Evolutionary conservation across 768 basidiomycete species (phyloP).

Genomic region (Suillus subaureus): DNA sequence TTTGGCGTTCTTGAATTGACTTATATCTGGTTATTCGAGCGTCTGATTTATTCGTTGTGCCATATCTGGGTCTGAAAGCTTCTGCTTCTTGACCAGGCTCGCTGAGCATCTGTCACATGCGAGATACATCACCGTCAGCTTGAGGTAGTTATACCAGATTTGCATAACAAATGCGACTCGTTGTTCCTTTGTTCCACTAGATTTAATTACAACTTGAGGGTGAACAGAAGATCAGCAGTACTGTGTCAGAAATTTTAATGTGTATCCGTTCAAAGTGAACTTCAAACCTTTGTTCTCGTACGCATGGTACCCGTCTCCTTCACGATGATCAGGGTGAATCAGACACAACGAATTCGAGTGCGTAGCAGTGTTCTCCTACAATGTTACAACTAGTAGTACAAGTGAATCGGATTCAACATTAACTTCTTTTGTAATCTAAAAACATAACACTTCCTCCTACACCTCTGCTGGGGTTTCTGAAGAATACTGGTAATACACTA

Average conservation of each 20-base stretch:
- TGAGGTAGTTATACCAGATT: not conserved
- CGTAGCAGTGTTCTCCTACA: not conserved
- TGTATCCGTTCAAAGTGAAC: not conserved
- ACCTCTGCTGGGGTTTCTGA: conserved; percentile 1
- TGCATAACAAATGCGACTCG: not conserved
- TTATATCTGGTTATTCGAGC: too few relatives aligned
- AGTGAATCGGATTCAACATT: not conserved
- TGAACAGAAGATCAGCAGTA: not conserved
- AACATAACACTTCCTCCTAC: conserved; percentile 3
- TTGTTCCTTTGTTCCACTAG: not conserved
- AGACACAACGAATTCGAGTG: not conserved
- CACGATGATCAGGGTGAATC: conserved; percentile 3
- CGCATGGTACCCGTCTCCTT: conserved; percentile 1
- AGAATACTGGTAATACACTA: conserved; percentile 17
- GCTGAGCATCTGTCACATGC: too few relatives aligned
- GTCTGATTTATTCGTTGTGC: too few relatives aligned
- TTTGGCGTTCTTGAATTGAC: too few relatives aligned
- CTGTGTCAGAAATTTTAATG: not conserved
- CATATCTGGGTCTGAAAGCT: too few relatives aligned
- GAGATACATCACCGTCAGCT: too few relatives aligned
- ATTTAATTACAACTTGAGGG: not conserved
- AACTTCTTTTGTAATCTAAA: not conserved
- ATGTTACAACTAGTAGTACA: not conserved
- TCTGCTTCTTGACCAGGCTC: too few relatives aligned
- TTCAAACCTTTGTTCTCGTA: not conserved